A percentile compares a stretch with the other conserved stretches of the same genome.
phyloP scores from a whole-genome alignment of 2,329 filamentous ascomycete genomes.

The Colletotrichum sp. region DNA sequence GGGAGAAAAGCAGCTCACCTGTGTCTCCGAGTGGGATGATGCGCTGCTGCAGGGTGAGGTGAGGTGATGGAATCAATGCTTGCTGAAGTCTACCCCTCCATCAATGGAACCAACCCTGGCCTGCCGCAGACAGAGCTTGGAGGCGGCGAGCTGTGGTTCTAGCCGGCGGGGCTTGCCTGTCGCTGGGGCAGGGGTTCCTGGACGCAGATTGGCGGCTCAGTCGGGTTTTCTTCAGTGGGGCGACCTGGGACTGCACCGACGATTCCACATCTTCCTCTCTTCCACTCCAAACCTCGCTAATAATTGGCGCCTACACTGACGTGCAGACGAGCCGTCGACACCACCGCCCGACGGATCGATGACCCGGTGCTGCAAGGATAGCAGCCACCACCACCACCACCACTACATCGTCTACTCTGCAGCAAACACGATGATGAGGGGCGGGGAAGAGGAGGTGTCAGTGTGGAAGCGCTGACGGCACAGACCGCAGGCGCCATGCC shows the following conservation, averaged over 20 bases:
- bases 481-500: not conserved
- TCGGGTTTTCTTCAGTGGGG: not conserved
- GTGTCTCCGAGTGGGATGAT: constrained; percentile 1
- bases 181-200: not conserved
- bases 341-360: not conserved
- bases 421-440: not conserved
- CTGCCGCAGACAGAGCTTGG: not conserved
- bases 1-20: not conserved
- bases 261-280: not conserved
- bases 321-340: not conserved
- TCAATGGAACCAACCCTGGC: not conserved
- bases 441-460: not conserved
- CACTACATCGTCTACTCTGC: not conserved
- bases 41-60: constrained; percentile 9
- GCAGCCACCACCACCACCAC: not conserved
- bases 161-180: not conserved
- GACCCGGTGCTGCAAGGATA: not conserved
- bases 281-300: not conserved
- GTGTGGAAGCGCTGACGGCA: not conserved
- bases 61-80: constrained; percentile 5
- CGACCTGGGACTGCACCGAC: not conserved
- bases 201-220: not conserved
- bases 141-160: not conserved
- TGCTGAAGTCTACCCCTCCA: not conserved
- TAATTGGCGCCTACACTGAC: not conserved